A percentile compares a stretch with the other conserved stretches of the same genome.
Conservation (phyloP, 768 basidiomycete species). For the Tulasnella sp. region DNA sequence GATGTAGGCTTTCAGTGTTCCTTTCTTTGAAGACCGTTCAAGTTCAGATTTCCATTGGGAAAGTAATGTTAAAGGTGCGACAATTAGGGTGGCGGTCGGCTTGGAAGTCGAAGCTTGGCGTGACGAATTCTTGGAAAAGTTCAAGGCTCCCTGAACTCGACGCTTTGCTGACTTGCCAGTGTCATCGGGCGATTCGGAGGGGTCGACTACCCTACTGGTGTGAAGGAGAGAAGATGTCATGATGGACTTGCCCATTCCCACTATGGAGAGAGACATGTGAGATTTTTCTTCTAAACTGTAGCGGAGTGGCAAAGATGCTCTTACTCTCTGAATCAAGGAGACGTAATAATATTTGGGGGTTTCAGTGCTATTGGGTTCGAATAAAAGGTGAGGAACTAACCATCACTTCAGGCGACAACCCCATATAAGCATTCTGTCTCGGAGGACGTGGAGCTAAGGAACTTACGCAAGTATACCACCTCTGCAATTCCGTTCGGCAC, state of each 20-base stretch:
- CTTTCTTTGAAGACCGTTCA: slow-evolving; percentile 68
- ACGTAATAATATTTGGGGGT: neutral
- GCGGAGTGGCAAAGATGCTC: neutral
- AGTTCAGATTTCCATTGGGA: slow-evolving; percentile 93
- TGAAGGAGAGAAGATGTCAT: slow-evolving; percentile 89
- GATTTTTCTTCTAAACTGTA: no score
- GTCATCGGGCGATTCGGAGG: slow-evolving; percentile 22
- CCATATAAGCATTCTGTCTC: neutral
- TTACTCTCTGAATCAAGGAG: neutral
- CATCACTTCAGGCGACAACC: neutral
- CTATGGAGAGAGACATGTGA: slow-evolving; percentile 33
- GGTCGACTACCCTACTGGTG: slow-evolving; percentile 50
- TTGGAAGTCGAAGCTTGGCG: slow-evolving; percentile 30
- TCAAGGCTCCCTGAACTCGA: slow-evolving; percentile 24
- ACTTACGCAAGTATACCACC: slow-evolving; percentile 89
- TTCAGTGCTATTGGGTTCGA: neutral
- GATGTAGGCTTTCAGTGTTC: slow-evolving; percentile 55
- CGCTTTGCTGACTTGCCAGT: neutral
- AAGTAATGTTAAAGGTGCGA: slow-evolving; percentile 85
- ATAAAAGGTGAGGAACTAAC: neutral
- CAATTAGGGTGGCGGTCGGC: slow-evolving; percentile 66
- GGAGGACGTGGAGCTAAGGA: neutral
- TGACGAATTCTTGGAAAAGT: slow-evolving; percentile 31
- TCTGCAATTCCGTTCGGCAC: slow-evolving; percentile 60
- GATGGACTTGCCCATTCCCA: slow-evolving; percentile 96